phyloP scores from a whole-genome alignment of 164 flowering plant genomes.

The Berberis thunbergii region DNA sequence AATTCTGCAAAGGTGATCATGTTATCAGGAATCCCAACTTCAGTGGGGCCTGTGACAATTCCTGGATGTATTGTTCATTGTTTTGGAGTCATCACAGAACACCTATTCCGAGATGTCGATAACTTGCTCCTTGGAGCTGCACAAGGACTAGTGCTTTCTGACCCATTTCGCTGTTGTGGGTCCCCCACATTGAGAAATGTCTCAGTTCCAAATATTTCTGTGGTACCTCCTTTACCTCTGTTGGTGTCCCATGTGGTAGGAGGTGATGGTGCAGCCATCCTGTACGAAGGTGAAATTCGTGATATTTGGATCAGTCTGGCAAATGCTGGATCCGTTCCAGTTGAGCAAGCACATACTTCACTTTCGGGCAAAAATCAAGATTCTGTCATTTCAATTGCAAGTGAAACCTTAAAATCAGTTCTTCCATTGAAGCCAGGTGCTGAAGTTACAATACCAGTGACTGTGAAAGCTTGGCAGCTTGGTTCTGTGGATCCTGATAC shows the following conservation, averaged over 20 bases:
- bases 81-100: constrained; percentile 95
- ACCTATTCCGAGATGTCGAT: constrained; percentile 86
- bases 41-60: constrained; percentile 68
- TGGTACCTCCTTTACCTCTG: constrained; percentile 78
- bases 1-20: constrained; percentile 83
- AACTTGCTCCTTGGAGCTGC: constrained; percentile 87
- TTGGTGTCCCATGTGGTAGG: constrained; percentile 81
- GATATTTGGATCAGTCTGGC: constrained; percentile 78
- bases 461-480: constrained; percentile 90
- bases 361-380: constrained; percentile 94
- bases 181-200: constrained; percentile 60
- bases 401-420: constrained; percentile 58
- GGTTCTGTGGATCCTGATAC: constrained; percentile 49
- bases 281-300: constrained; percentile 98
- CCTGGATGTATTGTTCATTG: constrained; percentile 95
- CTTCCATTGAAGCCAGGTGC: constrained; percentile 96
- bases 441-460: constrained; percentile 69
- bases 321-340: constrained; percentile 94
- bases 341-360: constrained; percentile 88
- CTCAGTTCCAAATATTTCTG: constrained; percentile 66
- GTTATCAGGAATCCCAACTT: constrained; percentile 91
- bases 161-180: constrained; percentile 93
- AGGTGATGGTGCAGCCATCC: constrained; percentile 79
- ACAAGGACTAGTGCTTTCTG: constrained; percentile 96
- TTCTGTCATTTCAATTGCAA: constrained; percentile 60